Evolutionary conservation across 768 basidiomycete genomes (phyloP).

Genomic region (Suillus decipiens): DNA sequence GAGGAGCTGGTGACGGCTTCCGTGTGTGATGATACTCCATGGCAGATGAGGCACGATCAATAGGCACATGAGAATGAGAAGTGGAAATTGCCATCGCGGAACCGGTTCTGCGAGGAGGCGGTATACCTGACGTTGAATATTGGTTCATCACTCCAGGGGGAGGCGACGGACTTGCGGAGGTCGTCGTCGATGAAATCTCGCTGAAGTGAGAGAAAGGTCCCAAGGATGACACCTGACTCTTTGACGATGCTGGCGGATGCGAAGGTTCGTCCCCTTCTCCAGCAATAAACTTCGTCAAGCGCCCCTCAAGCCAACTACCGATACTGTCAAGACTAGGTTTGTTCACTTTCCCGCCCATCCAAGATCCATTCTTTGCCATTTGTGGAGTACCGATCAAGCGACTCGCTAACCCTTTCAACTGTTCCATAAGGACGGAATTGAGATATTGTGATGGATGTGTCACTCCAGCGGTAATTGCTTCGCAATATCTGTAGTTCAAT

Average conservation of each 20-base stretch:
- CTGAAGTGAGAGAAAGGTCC: conserved; percentile 95
- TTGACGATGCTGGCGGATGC: conserved; percentile 36
- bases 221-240: conserved; percentile 45
- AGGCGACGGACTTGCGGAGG: conserved; percentile 77
- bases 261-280: conserved; percentile 71
- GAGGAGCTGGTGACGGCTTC: conserved; percentile 52
- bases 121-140: conserved; percentile 31
- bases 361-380: conserved; percentile 76
- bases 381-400: conserved; percentile 73
- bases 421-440: conserved; percentile 65
- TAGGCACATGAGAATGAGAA: conserved; percentile 47
- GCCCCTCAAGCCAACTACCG: conserved; percentile 89
- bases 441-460: conserved; percentile 66
- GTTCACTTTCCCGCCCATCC: conserved; percentile 83
- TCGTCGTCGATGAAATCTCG: conserved; percentile 80
- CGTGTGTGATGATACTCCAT: conserved; percentile 63
- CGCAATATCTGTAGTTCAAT: conserved; percentile 76
- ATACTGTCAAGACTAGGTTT: conserved; percentile 93
- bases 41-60: conserved; percentile 77
- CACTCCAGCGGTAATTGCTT: conserved; percentile 76
- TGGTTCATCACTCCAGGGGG: conserved; percentile 54
- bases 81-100: conserved; percentile 67
- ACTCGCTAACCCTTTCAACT: conserved; percentile 77
- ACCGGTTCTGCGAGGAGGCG: conserved; percentile 60
- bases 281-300: conserved; percentile 92